Evolutionary conservation across 345 rosid genomes (phyloP).

Genomic region (Eucalyptus virginea): DNA sequence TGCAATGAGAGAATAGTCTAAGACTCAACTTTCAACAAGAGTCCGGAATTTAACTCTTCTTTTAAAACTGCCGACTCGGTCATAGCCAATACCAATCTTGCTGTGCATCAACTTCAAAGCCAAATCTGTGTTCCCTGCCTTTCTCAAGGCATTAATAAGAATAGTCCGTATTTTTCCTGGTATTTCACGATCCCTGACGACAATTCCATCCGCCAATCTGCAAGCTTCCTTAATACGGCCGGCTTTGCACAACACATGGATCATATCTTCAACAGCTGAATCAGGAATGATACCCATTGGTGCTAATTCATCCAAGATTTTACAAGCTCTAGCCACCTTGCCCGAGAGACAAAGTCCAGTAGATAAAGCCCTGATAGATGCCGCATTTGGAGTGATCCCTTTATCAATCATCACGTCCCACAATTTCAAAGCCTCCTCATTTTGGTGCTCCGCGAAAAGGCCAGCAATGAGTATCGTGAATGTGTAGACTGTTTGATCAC

Average conservation of each 20-base stretch:
- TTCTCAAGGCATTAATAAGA: constrained; percentile 81
- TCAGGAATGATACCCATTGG: constrained; percentile 86
- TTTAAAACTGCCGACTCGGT: constrained; percentile 67
- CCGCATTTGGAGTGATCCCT: constrained; percentile 80
- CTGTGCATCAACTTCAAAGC: constrained; percentile 93
- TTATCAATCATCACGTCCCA: constrained; percentile 87
- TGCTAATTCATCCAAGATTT: constrained; percentile 80
- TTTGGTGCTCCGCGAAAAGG: constrained; percentile 52
- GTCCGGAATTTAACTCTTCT: constrained; percentile 58
- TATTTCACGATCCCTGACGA: constrained; percentile 81
- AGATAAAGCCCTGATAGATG: constrained; percentile 71
- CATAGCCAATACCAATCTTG: constrained; percentile 83
- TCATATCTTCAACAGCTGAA: constrained; percentile 85
- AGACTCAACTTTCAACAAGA: constrained; percentile 36
- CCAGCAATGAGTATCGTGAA: constrained; percentile 67
- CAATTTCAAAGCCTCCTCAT: constrained; percentile 77
- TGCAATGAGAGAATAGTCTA: neutral
- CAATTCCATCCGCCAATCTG: constrained; percentile 82
- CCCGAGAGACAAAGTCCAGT: constrained; percentile 83
- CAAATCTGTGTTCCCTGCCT: constrained; percentile 75
- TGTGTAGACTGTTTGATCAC: constrained; percentile 77
- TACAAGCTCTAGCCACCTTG: constrained; percentile 84
- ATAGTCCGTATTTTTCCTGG: constrained; percentile 71
- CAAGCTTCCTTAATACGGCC: constrained; percentile 81
- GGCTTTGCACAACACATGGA: constrained; percentile 57